A percentile compares a stretch with the other conserved stretches of the same genome.
Evolutionary conservation across 345 rosid genomes (phyloP).

Genomic region (Aquilaria malaccensis): DNA sequence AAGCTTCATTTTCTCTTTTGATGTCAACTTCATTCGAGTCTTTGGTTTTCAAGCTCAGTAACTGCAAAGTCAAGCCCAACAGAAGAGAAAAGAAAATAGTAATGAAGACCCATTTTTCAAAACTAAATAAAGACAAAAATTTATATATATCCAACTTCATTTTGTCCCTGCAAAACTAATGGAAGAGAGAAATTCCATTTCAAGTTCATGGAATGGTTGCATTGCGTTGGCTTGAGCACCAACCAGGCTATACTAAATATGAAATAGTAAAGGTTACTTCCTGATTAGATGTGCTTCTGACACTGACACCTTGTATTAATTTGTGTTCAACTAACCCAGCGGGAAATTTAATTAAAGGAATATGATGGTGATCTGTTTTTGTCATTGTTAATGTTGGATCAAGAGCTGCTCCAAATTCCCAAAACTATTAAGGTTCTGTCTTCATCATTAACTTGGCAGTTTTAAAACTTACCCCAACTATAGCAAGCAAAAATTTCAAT

Average conservation of each 20-base stretch:
- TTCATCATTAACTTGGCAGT: slow-evolving; percentile 2
- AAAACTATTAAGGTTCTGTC: slow-evolving; percentile 6
- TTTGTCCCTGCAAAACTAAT: not conserved
- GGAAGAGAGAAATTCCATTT: not conserved
- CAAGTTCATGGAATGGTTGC: slow-evolving; percentile 6
- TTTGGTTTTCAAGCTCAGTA: slow-evolving; percentile 42
- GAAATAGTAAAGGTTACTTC: no score
- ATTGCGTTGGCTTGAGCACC: slow-evolving; percentile 14
- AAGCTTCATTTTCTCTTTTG: slow-evolving; percentile 58
- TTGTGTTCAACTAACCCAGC: slow-evolving; percentile 16
- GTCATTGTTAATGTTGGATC: slow-evolving; percentile 42
- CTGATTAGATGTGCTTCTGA: slow-evolving; percentile 15
- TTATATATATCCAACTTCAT: not conserved
- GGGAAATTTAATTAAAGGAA: slow-evolving; percentile 16
- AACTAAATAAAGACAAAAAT: not conserved
- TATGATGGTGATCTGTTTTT: slow-evolving; percentile 12
- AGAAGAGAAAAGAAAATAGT: not conserved
- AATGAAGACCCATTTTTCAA: not conserved
- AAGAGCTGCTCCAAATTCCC: slow-evolving; percentile 22
- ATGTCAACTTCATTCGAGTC: slow-evolving; percentile 37
- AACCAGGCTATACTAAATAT: slow-evolving; percentile 11
- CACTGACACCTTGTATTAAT: slow-evolving; percentile 20
- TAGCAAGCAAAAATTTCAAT: not conserved
- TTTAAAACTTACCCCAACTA: not conserved
- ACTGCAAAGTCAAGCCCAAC: slow-evolving; percentile 19